Conservation (phyloP, 176 grass and related monocot genomes). For the Hordeum marinum region DNA sequence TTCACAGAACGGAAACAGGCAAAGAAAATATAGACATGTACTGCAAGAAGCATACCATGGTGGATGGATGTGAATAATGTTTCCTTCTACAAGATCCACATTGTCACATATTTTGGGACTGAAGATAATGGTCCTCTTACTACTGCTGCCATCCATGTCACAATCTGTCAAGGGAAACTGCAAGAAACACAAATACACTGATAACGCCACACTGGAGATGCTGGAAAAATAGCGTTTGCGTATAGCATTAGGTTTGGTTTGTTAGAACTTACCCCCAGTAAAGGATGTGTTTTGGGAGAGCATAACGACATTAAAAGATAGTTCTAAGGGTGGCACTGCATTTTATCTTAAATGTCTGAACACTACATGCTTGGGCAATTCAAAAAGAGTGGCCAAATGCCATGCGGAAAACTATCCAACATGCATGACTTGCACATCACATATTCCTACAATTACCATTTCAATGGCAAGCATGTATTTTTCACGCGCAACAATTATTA, state of each 20-base stretch:
- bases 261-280: neutral
- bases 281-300: neutral
- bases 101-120: conserved; percentile 71
- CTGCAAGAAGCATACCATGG: conserved; percentile 61
- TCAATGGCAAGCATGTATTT: neutral
- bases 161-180: conserved; percentile 20
- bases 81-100: conserved; percentile 74
- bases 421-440: neutral
- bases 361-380: neutral
- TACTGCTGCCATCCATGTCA: conserved; percentile 23
- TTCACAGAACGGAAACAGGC: neutral
- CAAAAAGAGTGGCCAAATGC: neutral
- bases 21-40: conserved; percentile 9
- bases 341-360: neutral
- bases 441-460: neutral
- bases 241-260: neutral
- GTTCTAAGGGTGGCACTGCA: neutral
- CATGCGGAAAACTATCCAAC: neutral
- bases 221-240: conserved; percentile 11
- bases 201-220: conserved; percentile 8
- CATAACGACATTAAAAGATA: neutral
- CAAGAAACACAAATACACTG: conserved; percentile 24
- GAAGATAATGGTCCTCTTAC: conserved; percentile 66
- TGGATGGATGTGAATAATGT: conserved; percentile 56
- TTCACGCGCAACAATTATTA: neutral